Percentiles rank a stretch among this genome's conserved stretches.
These are phyloP conservation scores for Cadophora malorum DNA, from an alignment of 2,329 filamentous ascomycete species.

Conservation along the genomic window DNA sequence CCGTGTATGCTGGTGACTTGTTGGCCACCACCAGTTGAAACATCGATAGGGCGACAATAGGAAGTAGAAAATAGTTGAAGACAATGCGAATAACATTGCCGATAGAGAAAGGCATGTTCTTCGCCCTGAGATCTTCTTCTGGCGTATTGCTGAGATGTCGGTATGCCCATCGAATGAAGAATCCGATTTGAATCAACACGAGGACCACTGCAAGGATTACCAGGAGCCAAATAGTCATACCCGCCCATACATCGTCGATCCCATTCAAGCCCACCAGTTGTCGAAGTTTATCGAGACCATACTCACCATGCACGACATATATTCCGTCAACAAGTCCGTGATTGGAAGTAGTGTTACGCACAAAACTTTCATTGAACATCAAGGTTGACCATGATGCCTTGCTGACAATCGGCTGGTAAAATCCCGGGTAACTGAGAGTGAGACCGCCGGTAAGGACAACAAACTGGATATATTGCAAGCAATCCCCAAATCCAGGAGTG, in stretches of 20 bases:
- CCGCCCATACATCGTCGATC: slow-evolving; percentile 85
- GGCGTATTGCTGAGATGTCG: slow-evolving; percentile 73
- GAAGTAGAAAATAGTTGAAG: slow-evolving; percentile 91
- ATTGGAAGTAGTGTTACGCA: slow-evolving; percentile 70
- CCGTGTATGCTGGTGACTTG: slow-evolving; percentile 71
- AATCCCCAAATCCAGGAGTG: slow-evolving; percentile 95
- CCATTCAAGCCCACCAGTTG: slow-evolving; percentile 83
- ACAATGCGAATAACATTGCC: slow-evolving; percentile 84
- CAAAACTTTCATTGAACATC: slow-evolving; percentile 92
- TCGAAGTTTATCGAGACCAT: slow-evolving; percentile 79
- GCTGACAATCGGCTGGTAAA: slow-evolving; percentile 89
- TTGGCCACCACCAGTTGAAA: slow-evolving; percentile 86
- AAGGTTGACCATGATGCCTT: slow-evolving; percentile 87
- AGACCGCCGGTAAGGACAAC: slow-evolving; percentile 86
- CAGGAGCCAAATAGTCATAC: slow-evolving; percentile 90
- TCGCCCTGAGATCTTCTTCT: slow-evolving; percentile 87
- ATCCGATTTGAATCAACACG: slow-evolving; percentile 76
- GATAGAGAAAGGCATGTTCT: slow-evolving; percentile 87
- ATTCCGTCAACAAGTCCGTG: slow-evolving; percentile 80
- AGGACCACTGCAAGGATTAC: slow-evolving; percentile 74
- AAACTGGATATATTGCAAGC: slow-evolving; percentile 96
- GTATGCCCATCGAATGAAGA: slow-evolving; percentile 77
- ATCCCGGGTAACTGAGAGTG: slow-evolving; percentile 89
- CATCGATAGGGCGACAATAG: slow-evolving; percentile 83
- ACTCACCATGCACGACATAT: slow-evolving; percentile 79